Conservation (phyloP, 2,329 filamentous ascomycete species). For the Fusarium poae region DNA sequence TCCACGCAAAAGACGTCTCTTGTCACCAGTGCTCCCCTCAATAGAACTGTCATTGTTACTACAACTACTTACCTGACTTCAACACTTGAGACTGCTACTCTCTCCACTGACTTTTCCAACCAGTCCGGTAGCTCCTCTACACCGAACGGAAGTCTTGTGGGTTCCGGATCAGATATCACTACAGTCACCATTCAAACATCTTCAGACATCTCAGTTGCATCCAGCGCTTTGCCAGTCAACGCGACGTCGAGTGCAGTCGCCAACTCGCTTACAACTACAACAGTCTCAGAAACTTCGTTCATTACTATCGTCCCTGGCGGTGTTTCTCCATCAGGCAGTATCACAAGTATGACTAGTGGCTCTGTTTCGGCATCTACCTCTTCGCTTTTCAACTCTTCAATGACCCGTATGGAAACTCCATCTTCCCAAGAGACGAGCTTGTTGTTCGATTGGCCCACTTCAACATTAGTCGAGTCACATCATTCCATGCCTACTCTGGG, state of each 20-base stretch:
- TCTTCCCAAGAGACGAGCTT: slow-evolving; percentile 11
- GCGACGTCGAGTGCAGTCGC: slow-evolving; percentile 7
- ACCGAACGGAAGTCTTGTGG: slow-evolving; percentile 2
- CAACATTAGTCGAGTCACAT: slow-evolving; percentile 17
- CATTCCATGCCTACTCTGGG: background rate
- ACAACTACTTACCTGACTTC: slow-evolving; percentile 22
- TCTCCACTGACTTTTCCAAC: background rate
- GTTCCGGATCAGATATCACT: slow-evolving; percentile 7
- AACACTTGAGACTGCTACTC: background rate
- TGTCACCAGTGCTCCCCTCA: background rate
- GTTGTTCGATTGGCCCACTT: slow-evolving; percentile 38
- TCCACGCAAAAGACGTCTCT: background rate
- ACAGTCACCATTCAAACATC: background rate
- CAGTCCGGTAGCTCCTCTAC: background rate
- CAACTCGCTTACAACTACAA: slow-evolving; percentile 19
- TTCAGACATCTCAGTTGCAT: slow-evolving; percentile 8
- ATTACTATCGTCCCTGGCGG: slow-evolving; percentile 39
- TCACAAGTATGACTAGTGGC: slow-evolving; percentile 9
- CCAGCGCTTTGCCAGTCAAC: slow-evolving; percentile 24
- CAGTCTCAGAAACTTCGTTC: slow-evolving; percentile 26
- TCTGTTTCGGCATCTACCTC: slow-evolving; percentile 9
- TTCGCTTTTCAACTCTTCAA: slow-evolving; percentile 21
- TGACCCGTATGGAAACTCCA: background rate
- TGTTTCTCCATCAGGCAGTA: slow-evolving; percentile 19
- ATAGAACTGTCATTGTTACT: slow-evolving; percentile 10